phyloP scores from a whole-genome alignment of 768 basidiomycete genomes.

The Termitomyces sp. region DNA sequence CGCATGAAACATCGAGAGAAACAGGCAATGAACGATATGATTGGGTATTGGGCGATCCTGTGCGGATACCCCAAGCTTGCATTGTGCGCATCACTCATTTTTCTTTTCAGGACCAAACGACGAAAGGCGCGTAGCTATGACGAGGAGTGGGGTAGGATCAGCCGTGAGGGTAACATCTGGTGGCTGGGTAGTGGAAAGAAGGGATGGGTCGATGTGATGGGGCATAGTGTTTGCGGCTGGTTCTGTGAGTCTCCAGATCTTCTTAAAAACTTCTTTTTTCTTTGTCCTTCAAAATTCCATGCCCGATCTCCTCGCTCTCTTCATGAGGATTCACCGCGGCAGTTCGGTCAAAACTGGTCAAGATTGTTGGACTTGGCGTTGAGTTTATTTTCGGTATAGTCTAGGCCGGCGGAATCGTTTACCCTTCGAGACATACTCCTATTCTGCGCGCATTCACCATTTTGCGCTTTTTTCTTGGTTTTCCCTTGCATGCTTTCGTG shows the following conservation, averaged over 20 bases:
- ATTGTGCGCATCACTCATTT: not conserved
- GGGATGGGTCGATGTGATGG: constrained; percentile 88
- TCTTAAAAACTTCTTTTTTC: constrained; percentile 1
- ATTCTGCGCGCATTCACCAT: not conserved
- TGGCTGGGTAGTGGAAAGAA: constrained; percentile 61
- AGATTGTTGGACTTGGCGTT: not conserved
- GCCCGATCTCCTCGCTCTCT: not conserved
- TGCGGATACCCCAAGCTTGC: constrained; percentile 21
- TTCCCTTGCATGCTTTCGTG: not conserved
- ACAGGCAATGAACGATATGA: constrained; percentile 45
- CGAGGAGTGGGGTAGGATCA: constrained; percentile 75
- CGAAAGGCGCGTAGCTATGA: constrained; percentile 57
- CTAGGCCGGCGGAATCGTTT: not conserved
- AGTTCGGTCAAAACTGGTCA: not conserved
- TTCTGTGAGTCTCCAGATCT: constrained; percentile 59
- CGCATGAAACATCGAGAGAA: constrained; percentile 67
- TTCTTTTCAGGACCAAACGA: constrained; percentile 44
- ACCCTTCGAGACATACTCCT: not conserved
- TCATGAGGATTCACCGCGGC: not conserved
- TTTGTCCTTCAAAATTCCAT: not conserved
- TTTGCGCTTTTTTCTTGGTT: not conserved
- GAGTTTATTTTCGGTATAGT: not conserved
- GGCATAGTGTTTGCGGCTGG: constrained; percentile 66
- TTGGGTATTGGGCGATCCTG: constrained; percentile 55
- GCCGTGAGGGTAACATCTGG: constrained; percentile 85